These are phyloP conservation scores for Mentha longifolia DNA, from an alignment of 257 asterid species.

Conservation along the genomic window DNA sequence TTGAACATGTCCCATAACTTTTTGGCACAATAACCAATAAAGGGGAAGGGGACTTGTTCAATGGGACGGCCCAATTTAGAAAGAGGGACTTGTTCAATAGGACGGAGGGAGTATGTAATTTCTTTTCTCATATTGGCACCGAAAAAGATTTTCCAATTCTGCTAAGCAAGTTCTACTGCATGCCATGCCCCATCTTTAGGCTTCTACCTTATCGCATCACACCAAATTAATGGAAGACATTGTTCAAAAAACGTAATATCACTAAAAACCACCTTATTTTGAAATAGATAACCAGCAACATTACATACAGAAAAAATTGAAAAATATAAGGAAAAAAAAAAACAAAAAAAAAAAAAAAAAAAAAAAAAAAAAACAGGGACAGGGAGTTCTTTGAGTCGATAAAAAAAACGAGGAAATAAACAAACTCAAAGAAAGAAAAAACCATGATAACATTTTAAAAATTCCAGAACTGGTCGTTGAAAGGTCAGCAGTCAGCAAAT, in stretches of 20 bases:
- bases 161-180: background rate
- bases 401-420: too few species aligned
- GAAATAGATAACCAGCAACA: background rate
- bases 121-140: constrained; percentile 6
- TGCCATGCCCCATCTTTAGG: constrained; percentile 22
- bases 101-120: too few species aligned
- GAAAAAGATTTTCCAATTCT: background rate
- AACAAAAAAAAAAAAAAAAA: too few species aligned
- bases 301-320: background rate
- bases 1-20: too few species aligned
- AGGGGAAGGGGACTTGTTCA: too few species aligned
- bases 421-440: background rate
- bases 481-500: background rate
- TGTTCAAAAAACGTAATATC: background rate
- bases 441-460: constrained; percentile 5
- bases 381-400: background rate
- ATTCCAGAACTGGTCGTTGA: background rate
- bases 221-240: background rate
- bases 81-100: too few species aligned
- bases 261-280: too few species aligned
- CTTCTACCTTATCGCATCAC: background rate
- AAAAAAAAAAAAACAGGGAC: background rate
- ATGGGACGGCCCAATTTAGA: too few species aligned
- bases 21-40: too few species aligned
- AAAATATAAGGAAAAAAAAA: background rate